phyloP scores from a whole-genome alignment of 345 rosid species.

The Hibiscus mutabilis region DNA sequence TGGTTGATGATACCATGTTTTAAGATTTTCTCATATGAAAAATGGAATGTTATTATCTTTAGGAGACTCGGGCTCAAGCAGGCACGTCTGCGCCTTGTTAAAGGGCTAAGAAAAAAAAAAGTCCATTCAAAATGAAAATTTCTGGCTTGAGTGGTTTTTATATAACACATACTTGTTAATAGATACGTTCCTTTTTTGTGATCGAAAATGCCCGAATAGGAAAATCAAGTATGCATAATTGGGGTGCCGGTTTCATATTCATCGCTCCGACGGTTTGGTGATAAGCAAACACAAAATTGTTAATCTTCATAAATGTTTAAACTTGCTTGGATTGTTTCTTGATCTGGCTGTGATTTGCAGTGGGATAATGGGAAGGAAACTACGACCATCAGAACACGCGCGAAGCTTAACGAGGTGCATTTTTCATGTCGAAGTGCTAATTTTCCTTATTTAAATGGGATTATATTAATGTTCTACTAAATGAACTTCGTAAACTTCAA shows the following conservation, averaged over 20 bases:
- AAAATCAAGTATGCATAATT: neutral
- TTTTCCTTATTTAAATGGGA: neutral
- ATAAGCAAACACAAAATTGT: neutral
- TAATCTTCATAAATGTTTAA: neutral
- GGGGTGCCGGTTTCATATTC: neutral
- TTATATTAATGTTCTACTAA: neutral
- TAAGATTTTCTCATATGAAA: no score
- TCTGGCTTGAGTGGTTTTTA: neutral
- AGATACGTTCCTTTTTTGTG: no score
- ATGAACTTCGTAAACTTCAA: constrained; percentile 13
- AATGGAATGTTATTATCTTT: no score
- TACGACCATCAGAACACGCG: constrained; percentile 29
- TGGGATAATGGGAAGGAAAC: constrained; percentile 34
- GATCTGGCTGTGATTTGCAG: constrained; percentile 24
- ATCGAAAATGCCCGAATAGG: neutral
- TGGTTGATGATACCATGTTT: no score
- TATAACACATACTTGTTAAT: neutral
- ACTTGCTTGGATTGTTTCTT: neutral
- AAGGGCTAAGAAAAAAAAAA: no score
- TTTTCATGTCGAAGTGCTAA: neutral
- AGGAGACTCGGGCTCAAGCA: no score
- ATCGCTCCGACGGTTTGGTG: neutral
- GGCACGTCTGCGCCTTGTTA: no score
- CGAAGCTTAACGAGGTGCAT: constrained; percentile 58
- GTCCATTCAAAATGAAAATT: no score